A percentile compares a stretch with the other conserved stretches of the same genome.
Evolutionary conservation across 2,329 filamentous ascomycete genomes (phyloP).

Genomic region (Trichoderma atrobrunneum): DNA sequence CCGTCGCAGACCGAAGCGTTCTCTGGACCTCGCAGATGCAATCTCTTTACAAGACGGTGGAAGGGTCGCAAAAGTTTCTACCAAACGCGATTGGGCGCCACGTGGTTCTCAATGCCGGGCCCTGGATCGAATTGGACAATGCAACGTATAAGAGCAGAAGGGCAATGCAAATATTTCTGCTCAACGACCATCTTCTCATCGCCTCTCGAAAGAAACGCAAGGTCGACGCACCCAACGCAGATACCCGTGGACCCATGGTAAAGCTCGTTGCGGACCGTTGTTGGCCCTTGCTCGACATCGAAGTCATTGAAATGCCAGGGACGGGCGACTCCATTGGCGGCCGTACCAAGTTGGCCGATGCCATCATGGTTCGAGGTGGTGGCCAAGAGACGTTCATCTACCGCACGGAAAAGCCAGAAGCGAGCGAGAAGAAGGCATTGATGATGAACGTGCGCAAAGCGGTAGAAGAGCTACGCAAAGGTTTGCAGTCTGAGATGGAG

Average conservation of each 20-base stretch:
- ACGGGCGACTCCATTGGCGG: conserved; percentile 54
- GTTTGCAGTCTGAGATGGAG: conserved; percentile 80
- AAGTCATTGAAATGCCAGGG: conserved; percentile 82
- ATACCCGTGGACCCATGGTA: conserved; percentile 54
- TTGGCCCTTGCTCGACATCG: conserved; percentile 89
- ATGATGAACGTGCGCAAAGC: conserved; percentile 90
- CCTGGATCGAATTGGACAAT: conserved; percentile 95
- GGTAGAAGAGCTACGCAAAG: conserved; percentile 85
- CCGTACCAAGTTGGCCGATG: conserved; percentile 69
- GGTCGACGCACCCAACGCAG: conserved; percentile 59
- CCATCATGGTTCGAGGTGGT: conserved; percentile 82
- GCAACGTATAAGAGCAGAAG: conserved; percentile 93
- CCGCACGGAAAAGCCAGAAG: conserved; percentile 78
- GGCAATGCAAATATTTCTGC: conserved; percentile 83
- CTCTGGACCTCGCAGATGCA: conserved; percentile 67
- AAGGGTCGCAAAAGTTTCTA: conserved; percentile 94
- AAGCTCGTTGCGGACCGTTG: conserved; percentile 92
- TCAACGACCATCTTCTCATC: conserved; percentile 92
- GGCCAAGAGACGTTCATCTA: conserved; percentile 94
- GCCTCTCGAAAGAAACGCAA: conserved; percentile 92
- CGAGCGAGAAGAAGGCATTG: conserved; percentile 73
- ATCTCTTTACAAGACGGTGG: conserved; percentile 93
- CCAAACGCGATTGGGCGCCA: conserved; percentile 89
- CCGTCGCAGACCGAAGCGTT: conserved; percentile 68
- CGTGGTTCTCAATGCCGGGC: conserved; percentile 86